These are phyloP conservation scores for Ambrosiella beaveri DNA, from an alignment of 2,329 filamentous ascomycete species.

Conservation along the genomic window DNA sequence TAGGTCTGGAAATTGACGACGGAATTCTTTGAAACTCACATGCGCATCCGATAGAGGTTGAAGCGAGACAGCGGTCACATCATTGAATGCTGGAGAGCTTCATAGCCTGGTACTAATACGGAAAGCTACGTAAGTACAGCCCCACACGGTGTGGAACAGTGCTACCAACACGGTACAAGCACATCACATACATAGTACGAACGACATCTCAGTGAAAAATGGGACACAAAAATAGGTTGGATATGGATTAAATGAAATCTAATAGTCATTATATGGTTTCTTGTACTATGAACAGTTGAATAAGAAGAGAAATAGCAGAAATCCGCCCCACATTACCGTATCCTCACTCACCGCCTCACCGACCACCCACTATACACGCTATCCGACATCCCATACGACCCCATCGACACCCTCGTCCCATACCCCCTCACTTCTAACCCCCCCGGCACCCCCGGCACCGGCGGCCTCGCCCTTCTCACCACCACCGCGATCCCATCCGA, in stretches of 20 bases:
- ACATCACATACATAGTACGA: neutral
- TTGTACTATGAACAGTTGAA: neutral
- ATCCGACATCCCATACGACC: constrained; percentile 26
- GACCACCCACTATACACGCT: constrained; percentile 27
- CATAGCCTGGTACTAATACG: neutral
- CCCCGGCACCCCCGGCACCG: constrained; percentile 42
- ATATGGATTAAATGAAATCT: neutral
- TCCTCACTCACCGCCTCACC: constrained; percentile 19
- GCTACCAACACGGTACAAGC: constrained; percentile 21
- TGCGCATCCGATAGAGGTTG: neutral
- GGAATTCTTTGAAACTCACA: no score
- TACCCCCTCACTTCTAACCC: constrained; percentile 13
- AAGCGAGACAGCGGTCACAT: neutral
- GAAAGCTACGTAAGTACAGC: neutral
- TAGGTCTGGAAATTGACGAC: no score
- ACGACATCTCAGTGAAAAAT: neutral
- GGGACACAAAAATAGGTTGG: neutral
- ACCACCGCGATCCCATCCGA: constrained; percentile 77
- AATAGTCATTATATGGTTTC: neutral
- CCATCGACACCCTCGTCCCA: neutral
- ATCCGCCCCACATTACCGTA: neutral
- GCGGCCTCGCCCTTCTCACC: constrained; percentile 53
- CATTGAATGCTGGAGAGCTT: neutral
- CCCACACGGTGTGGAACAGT: neutral
- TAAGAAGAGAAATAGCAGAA: no score